These are phyloP conservation scores for Dendrobium chrysotoxum DNA, from an alignment of 106 monocot species.

Conservation along the genomic window DNA sequence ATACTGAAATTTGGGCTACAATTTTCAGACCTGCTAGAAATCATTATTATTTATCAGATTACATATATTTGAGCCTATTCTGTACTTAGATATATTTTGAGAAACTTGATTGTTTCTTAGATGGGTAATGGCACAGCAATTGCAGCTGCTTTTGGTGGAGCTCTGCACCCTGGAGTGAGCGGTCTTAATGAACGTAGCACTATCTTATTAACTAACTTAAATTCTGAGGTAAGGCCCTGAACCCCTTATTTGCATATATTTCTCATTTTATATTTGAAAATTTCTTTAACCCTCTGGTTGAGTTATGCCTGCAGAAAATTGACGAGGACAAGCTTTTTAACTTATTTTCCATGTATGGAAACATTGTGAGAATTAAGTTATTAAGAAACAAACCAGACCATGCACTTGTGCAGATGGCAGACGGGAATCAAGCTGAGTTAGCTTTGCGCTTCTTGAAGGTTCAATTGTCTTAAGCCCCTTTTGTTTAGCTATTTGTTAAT, in stretches of 20 bases:
- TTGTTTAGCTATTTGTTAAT: background rate
- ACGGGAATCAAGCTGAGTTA: constrained; percentile 59
- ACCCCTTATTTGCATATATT: background rate
- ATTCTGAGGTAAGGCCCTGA: constrained; percentile 54
- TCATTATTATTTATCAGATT: background rate
- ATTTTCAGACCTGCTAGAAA: background rate
- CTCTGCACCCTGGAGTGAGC: constrained; percentile 67
- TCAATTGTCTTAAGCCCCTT: background rate
- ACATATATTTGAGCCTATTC: background rate
- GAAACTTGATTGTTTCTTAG: constrained; percentile 25
- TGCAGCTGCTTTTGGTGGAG: constrained; percentile 61
- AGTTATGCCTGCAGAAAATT: constrained; percentile 23
- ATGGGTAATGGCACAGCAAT: constrained; percentile 58
- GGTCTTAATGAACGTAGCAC: constrained; percentile 82
- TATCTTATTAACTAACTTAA: constrained; percentile 74
- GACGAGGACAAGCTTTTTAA: constrained; percentile 66
- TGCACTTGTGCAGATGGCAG: constrained; percentile 59
- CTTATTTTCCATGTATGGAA: constrained; percentile 54
- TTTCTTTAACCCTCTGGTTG: background rate
- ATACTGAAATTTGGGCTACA: background rate
- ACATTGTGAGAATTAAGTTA: constrained; percentile 50
- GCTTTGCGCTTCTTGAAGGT: constrained; percentile 64
- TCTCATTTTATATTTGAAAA: background rate
- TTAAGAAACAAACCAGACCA: constrained; percentile 64
- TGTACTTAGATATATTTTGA: constrained; percentile 1